Evolutionary conservation across 2,329 filamentous ascomycete genomes (phyloP), one percentile per base, ranked within the genome.

Genomic region (Lachnellula occidentalis): DNA sequence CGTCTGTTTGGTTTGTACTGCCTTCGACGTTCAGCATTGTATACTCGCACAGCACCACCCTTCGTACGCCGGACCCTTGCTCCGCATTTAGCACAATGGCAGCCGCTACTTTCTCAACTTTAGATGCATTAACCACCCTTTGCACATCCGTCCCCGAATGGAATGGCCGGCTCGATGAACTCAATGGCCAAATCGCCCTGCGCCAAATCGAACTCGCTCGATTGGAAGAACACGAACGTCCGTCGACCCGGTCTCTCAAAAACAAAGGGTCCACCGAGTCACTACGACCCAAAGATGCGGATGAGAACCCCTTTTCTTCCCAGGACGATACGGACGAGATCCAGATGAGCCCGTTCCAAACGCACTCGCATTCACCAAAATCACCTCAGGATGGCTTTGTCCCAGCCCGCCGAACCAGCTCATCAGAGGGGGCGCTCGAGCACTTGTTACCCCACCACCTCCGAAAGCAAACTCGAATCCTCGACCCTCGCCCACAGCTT

Each of bases 171-270:
- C 75, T 86, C 45, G 79, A 84, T 58, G 78, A 83, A 50, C 75
- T 86, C 54, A 83, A 76, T 64, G 73, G 74, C 56, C 78, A 86
- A 67, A 83, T 86, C 55, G 77, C 81, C 55, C 73, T 78, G 64
- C 81, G 83, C 55, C 83, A 86, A 71, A 70, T 73, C 49, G 81
- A 85, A 64, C 73, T 86, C 53, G 82, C 81, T 36, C 73, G 74
- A 54, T 67, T 80, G 53, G 71, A 69, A 48, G 67, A 66, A 24
- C 65, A 58, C 22, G 62, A 66, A 34, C 70, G 69, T 27, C 65
- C 67, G 2, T 60, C 71, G 5, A 60, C 68, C 21, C 70, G 68
- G 45, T 69, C 68, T 4, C 21, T 70, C 11, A 67, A 58, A 48
- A 67, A 69, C 36, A 68, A 68, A 60, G 67, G 68, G 42, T 70